Percentiles rank a stretch among this genome's conserved stretches.
Conservation (phyloP, 2,329 filamentous ascomycete species). For the Alternaria dauci region DNA sequence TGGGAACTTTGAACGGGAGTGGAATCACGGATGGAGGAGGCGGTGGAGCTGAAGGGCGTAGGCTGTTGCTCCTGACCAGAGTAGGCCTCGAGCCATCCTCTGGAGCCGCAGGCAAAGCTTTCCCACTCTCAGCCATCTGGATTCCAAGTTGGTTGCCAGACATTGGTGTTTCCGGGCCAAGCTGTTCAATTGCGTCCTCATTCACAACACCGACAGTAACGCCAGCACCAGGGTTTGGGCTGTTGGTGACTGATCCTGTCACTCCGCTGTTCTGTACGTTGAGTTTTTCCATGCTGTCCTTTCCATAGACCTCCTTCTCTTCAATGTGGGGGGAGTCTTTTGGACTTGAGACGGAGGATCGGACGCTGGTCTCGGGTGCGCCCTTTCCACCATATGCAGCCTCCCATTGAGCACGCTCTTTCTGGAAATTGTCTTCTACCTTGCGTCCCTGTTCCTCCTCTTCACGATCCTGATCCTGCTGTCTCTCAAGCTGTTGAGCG, state of each 20-base stretch:
- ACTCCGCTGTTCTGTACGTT: slow-evolving; percentile 60
- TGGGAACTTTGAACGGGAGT: slow-evolving; percentile 70
- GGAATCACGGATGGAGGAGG: slow-evolving; percentile 67
- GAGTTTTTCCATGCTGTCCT: slow-evolving; percentile 64
- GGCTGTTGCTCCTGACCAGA: slow-evolving; percentile 24
- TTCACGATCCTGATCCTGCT: slow-evolving; percentile 67
- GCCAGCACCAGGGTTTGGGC: slow-evolving; percentile 49
- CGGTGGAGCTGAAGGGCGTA: slow-evolving; percentile 47
- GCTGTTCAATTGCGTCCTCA: slow-evolving; percentile 56
- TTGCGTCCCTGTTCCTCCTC: slow-evolving; percentile 76
- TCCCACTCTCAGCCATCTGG: not conserved
- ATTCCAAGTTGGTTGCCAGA: slow-evolving; percentile 18
- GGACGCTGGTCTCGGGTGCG: slow-evolving; percentile 61
- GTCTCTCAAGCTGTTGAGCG: slow-evolving; percentile 58
- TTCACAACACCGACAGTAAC: slow-evolving; percentile 64
- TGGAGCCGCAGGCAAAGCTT: slow-evolving; percentile 13
- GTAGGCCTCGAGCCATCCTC: slow-evolving; percentile 8
- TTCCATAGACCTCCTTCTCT: slow-evolving; percentile 51
- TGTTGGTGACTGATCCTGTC: slow-evolving; percentile 45
- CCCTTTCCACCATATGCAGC: slow-evolving; percentile 72
- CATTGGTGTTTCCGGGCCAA: slow-evolving; percentile 44
- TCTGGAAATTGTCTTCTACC: slow-evolving; percentile 68
- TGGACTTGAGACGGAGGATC: slow-evolving; percentile 48
- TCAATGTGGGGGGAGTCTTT: slow-evolving; percentile 46
- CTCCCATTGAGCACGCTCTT: slow-evolving; percentile 78